phyloP scores from a whole-genome alignment of 768 basidiomycete species.

The Lactarius sanguifluus region DNA sequence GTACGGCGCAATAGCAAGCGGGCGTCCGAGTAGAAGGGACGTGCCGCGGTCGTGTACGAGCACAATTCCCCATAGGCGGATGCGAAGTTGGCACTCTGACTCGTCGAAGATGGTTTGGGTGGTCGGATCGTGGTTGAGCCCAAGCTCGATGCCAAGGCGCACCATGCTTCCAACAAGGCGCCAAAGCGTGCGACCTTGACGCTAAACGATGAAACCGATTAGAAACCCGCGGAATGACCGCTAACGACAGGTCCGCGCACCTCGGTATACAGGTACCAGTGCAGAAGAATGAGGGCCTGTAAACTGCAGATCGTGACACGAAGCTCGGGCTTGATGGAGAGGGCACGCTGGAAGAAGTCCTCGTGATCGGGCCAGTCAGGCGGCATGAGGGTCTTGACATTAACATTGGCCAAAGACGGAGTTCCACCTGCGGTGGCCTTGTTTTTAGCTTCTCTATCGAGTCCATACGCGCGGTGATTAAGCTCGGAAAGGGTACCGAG shows the following conservation, averaged over 20 bases:
- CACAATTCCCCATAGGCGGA: constrained; percentile 82
- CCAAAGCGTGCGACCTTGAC: constrained; percentile 88
- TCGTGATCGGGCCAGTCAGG: constrained; percentile 75
- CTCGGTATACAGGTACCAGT: constrained; percentile 90
- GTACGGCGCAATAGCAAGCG: constrained; percentile 77
- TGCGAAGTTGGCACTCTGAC: constrained; percentile 75
- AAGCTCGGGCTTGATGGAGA: constrained; percentile 77
- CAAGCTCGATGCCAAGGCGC: constrained; percentile 78
- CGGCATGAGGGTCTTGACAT: constrained; percentile 63
- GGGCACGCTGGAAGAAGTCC: constrained; percentile 79
- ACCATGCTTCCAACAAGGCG: constrained; percentile 84
- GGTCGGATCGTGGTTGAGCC: constrained; percentile 83
- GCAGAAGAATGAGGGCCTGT: constrained; percentile 79
- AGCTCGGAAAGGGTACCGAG: constrained; percentile 82
- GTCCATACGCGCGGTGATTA: constrained; percentile 62
- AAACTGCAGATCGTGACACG: constrained; percentile 80
- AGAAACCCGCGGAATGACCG: constrained; percentile 16
- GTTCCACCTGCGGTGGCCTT: constrained; percentile 37
- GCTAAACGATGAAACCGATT: constrained; percentile 43
- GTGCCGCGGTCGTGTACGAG: constrained; percentile 87
- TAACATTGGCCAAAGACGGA: constrained; percentile 34
- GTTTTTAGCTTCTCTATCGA: constrained; percentile 46
- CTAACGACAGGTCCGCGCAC: constrained; percentile 40
- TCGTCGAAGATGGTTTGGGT: constrained; percentile 66
- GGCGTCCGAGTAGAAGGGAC: constrained; percentile 82